Percentiles rank a stretch among this genome's conserved stretches.
Evolutionary conservation across 2,329 filamentous ascomycete genomes (phyloP).

Genomic region (Pyrenochaeta sp.): DNA sequence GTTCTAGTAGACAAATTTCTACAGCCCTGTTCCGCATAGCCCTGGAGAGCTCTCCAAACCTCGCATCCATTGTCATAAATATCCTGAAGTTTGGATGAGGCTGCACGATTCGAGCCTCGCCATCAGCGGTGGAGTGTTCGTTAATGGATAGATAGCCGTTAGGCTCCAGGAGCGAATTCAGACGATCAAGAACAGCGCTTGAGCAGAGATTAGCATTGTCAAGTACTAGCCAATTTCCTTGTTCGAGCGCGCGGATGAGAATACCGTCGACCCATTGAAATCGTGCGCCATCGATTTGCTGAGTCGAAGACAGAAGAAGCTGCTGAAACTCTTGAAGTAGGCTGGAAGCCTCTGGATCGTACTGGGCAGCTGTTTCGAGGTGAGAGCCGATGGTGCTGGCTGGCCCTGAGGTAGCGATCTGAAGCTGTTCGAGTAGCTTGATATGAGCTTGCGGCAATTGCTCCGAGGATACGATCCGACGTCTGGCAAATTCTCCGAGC

Average conservation of each 20-base stretch:
- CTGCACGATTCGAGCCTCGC: constrained; percentile 78
- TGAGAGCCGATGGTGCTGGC: constrained; percentile 13
- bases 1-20: constrained; percentile 77
- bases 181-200: constrained; percentile 88
- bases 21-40: constrained; percentile 96
- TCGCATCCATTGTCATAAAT: constrained; percentile 91
- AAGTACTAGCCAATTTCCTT: constrained; percentile 90
- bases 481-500: constrained; percentile 62
- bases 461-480: constrained; percentile 22
- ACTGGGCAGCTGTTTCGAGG: constrained; percentile 19
- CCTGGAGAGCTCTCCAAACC: constrained; percentile 90
- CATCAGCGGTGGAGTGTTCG: constrained; percentile 85
- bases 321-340: constrained; percentile 60
- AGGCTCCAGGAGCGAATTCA: constrained; percentile 94
- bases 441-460: constrained; percentile 13
- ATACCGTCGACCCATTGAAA: constrained; percentile 98
- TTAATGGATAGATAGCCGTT: constrained; percentile 90
- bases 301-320: constrained; percentile 63
- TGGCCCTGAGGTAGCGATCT: neutral
- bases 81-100: constrained; percentile 90
- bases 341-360: constrained; percentile 19
- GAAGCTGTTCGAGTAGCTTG: constrained; percentile 33
- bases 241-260: constrained; percentile 84
- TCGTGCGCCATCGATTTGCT: constrained; percentile 72
- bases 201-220: constrained; percentile 98